Conservation (phyloP, 306 rosid species). For the Pachyrhizus erosus region DNA sequence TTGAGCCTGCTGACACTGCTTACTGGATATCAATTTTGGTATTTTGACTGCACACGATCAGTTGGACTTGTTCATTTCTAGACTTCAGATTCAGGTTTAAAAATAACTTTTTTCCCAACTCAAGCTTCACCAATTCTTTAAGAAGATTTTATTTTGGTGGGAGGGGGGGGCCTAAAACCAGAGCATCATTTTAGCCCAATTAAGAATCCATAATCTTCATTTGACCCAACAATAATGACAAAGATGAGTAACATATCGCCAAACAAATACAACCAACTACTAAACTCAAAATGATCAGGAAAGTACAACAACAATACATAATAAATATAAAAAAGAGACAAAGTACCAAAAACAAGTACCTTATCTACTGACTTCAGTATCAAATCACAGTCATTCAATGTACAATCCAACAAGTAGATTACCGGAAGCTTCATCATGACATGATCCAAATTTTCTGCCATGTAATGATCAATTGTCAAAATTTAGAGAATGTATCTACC, state of each 20-base stretch:
- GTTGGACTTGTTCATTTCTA: background rate
- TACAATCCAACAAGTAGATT: slow-evolving; percentile 89
- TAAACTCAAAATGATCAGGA: slow-evolving; percentile 14
- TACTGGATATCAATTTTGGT: background rate
- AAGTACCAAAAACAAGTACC: slow-evolving; percentile 55
- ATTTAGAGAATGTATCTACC: slow-evolving; percentile 28
- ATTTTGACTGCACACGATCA: background rate
- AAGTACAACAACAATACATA: background rate
- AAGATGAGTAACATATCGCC: slow-evolving; percentile 9
- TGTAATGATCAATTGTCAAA: slow-evolving; percentile 42
- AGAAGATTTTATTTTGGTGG: background rate
- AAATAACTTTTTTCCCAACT: background rate
- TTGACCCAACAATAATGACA: slow-evolving; percentile 31
- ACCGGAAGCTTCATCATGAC: slow-evolving; percentile 63
- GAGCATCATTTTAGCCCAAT: background rate
- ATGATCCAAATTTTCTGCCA: slow-evolving; percentile 61
- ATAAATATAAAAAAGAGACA: slow-evolving; percentile 20
- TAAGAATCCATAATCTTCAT: slow-evolving; percentile 7
- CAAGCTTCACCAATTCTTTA: slow-evolving; percentile 5
- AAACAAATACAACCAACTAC: background rate
- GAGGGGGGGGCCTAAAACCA: background rate
- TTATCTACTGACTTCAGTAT: slow-evolving; percentile 71
- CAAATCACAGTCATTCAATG: slow-evolving; percentile 80
- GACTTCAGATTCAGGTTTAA: background rate
- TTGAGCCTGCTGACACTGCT: background rate